phyloP scores from a whole-genome alignment of 352 stramenopile species.

The Globisporangium viniferum region DNA sequence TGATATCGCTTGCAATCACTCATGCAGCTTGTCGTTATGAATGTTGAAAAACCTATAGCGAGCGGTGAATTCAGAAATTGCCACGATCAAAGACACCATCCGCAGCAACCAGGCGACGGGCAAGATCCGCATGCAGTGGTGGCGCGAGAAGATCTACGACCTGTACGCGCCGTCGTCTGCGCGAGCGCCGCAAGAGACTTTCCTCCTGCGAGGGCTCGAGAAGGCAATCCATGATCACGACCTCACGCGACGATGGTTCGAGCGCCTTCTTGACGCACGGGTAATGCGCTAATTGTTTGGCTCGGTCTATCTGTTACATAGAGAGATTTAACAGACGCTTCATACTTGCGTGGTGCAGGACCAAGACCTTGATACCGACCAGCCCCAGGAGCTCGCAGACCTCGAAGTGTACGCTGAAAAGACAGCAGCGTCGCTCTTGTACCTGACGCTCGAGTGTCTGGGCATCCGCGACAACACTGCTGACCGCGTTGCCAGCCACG shows the following conservation, averaged over 20 bases:
- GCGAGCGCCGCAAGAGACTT: conserved; percentile 38
- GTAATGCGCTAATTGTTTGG: conserved; percentile 11
- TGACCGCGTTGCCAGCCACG: conserved; percentile 80
- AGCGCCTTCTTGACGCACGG: conserved; percentile 87
- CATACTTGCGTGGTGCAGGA: conserved; percentile 27
- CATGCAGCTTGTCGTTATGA: not conserved
- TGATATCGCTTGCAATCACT: not conserved
- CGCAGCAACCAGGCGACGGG: conserved; percentile 82
- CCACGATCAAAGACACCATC: conserved; percentile 86
- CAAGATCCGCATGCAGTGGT: conserved; percentile 93
- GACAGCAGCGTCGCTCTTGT: conserved; percentile 87
- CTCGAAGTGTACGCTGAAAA: conserved; percentile 87
- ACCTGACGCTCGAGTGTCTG: conserved; percentile 87
- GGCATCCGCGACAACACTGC: conserved; percentile 67
- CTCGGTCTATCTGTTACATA: not conserved
- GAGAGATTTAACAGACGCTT: not conserved
- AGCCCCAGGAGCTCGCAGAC: conserved; percentile 63
- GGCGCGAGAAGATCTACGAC: conserved; percentile 80
- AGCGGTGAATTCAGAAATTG: conserved; percentile 89
- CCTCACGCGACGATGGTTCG: conserved; percentile 89
- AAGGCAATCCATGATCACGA: conserved; percentile 63
- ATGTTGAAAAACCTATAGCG: conserved; percentile 32
- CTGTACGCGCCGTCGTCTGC: conserved; percentile 40
- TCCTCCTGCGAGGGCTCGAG: conserved; percentile 66
- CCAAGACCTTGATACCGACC: conserved; percentile 80